Base-by-base conservation (phyloP, 495 filamentous ascomycete species). In the Daldinia concentrica region DNA sequence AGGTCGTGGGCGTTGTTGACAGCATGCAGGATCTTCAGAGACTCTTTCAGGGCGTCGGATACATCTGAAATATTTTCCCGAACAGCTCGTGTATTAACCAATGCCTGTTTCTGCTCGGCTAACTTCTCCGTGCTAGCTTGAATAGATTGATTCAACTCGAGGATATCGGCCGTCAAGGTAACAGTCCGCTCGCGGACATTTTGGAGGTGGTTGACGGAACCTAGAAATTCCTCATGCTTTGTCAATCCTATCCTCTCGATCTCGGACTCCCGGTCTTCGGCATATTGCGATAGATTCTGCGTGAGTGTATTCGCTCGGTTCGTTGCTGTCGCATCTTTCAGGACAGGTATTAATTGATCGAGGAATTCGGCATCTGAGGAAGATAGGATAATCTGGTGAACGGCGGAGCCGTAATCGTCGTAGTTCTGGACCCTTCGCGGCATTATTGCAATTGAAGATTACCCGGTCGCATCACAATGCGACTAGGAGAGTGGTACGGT, bases 1-100 rank as follows among this genome's bases (percentile, higher is more conserved):
- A 99, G 80, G 52, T 98, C 96, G 76, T 97, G 92, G 24, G 97
- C 93, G 69, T 97, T 92, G 74, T 99, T 99, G 62, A 97, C 94
- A 14, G 97, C 87, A 55, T 93, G 90, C 26, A 99, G 76, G 24
- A 99, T 94, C 77, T 96, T 95, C 57, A 98, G 81, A 67, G 95
- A 98, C 74, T 95, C 92, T 73, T 91, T 91, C 59, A 99, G 86
- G 1, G 94, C 94, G 77, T 92, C 86, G 7, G 90, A 92, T n/a
- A 93, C 92, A 74, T 98, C 95, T 64, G 95, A 92, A 63, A 98
- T 97, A 68, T 98, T 99, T 77, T 97, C 93, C n/a, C 94, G 89
- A 34, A 98, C 92, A 56, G 90, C 89, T 54, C 93, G 87, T 6
- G 94, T 97, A 69, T 98, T 93, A 24, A 98, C 96, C 24, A 98